Base-by-base conservation (phyloP, 352 stramenopile genomes). In the Phytophthora citricola region DNA sequence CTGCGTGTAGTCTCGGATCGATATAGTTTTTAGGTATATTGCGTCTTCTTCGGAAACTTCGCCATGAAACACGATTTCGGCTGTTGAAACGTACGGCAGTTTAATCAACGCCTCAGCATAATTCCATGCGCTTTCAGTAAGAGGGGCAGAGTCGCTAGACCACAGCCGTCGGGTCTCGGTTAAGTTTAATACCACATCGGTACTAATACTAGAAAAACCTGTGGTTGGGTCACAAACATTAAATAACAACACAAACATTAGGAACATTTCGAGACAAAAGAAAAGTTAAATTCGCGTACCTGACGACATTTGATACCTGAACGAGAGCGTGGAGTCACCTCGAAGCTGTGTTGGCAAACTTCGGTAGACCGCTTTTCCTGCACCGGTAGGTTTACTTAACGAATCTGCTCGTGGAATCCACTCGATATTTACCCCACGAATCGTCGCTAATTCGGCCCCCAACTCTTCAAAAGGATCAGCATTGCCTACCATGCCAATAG, bases 21-120 rank as follows among this genome's bases (percentile, higher is more conserved):
- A 22, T 8, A 89, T 76, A 44, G 34, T 27, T 55, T 82, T 85
- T 2, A 90, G 38, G 3, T 71, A 77, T n/a, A 90, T 22, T 8
- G 61, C 43, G 40, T 86, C 73, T 12, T 67, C 64, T 4, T 44
- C n/a, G 0, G 63, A 48, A 3, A 53, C 50, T 0, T 71, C 49
- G 2, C 65, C 81, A 58, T 31, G 60, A 48, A 90, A 88, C 4
- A 74, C 12, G 11, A 88, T 58, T 34, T 78, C 61, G 9, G 63
- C 60, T 15, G 41, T 75, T 24, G 67, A 54, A 2, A 53, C 46
- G 12, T 67, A 73, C 1, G 38, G 24, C 12, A 79, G 41, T 0
- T 59, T 1, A n/a, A 90, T 57, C 8, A 48, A 24, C 3, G 58
- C 14, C 1, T 61, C 49, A 5, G 55, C 75, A 39, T 46, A 22